Base-by-base conservation (phyloP, 202 grass and related monocot genomes). In the Schoenoplectus tabernaemontani region DNA sequence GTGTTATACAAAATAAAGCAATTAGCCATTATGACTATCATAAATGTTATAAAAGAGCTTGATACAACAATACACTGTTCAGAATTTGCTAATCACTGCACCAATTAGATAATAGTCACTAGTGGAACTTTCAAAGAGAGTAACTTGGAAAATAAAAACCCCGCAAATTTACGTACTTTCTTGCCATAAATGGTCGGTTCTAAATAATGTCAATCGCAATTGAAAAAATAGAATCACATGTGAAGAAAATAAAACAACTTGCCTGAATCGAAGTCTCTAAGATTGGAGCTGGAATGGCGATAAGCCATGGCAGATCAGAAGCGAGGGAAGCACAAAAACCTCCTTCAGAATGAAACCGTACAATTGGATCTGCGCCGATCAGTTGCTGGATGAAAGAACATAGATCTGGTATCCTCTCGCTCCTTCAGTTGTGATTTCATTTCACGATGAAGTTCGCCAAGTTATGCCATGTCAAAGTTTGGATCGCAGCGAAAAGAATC, bases 251-350 rank as follows among this genome's bases (percentile, higher is more conserved):
- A 28, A 61, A 57, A 28, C 28, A 28, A 28, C 28, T 26, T 60
- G 38, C 76, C 76, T 79, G 76, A 46, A 62, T 15, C 54, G 34
- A 79, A 62, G 43, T 79, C 57, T 44, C 76, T 63, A 36, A 79
- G 57, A 79, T 62, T 26, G 76, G 76, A 79, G 57, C 76, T 63
- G 17, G 76, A 79, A 16, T 79, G 76, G 76, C 76, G 76, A 79
- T 79, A 79, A 19, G 76, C 76, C 76, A 79, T 79, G 30, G 54
- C 34, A 59, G 76, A 61, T 78, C 76, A 57, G 51, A 53, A 8
- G 19, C 61, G 20, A 4, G 30, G 8, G n/a, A 46, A 2, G 15
- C 28, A 28, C 28, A 50, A 17, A 34, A 13, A 37, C 32, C 26
- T 28, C 28, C 28, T 28, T 28, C 28, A 57, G 4, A 20, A 57